Percentiles rank a stretch among this genome's conserved stretches.
phyloP scores from a whole-genome alignment of 116 monocot genomes.

The Dioscorea cayenensis region DNA sequence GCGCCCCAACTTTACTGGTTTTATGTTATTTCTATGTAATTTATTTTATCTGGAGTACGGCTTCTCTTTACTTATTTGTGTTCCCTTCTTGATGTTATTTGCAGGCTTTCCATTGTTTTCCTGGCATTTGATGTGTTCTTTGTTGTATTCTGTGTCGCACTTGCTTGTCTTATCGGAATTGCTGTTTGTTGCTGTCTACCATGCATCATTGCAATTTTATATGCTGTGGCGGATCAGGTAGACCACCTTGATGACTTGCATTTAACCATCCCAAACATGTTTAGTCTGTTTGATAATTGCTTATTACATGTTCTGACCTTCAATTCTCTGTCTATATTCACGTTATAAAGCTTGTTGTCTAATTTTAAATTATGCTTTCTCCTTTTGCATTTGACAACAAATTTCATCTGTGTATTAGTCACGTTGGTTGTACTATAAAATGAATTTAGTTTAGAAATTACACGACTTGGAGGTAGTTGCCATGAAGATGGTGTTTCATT shows the following conservation, averaged over 20 bases:
- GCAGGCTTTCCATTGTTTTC: constrained; percentile 93
- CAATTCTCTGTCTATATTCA: too few relatives aligned
- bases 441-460: too few relatives aligned
- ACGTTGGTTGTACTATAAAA: too few relatives aligned
- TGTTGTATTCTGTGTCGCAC: constrained; percentile 87
- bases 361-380: too few relatives aligned
- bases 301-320: too few relatives aligned
- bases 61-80: constrained; percentile 8
- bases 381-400: too few relatives aligned
- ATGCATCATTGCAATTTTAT: constrained; percentile 92
- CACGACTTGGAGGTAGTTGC: too few relatives aligned
- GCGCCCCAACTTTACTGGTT: constrained; percentile 95
- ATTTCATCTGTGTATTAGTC: too few relatives aligned
- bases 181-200: constrained; percentile 97
- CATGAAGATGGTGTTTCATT: too few relatives aligned
- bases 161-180: constrained; percentile 82
- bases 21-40: neutral
- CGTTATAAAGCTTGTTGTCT: too few relatives aligned
- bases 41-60: neutral
- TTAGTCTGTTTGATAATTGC: neutral
- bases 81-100: constrained; percentile 13
- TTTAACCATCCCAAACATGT: neutral
- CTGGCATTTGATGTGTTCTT: constrained; percentile 99
- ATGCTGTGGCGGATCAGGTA: constrained; percentile 97
- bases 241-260: neutral